Evolutionary conservation across 192 early-diverging fungal species (phyloP), one percentile per base, ranked within the genome.

Genomic region (Entomortierella parvispora): DNA sequence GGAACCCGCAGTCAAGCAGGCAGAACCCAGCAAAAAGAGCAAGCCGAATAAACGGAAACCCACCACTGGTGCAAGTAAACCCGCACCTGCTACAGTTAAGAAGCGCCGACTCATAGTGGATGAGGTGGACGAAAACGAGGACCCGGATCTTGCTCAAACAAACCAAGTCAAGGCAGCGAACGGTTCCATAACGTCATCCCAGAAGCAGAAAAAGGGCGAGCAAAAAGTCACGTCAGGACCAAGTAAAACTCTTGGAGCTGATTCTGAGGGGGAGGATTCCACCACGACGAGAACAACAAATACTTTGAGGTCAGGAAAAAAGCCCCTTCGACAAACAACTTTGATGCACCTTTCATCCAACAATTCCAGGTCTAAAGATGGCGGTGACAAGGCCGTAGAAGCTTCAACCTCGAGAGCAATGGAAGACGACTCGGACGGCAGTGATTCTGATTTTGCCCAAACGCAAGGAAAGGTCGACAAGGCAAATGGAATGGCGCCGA

Each of bases 61-160:
- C 32, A 29, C 15, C 49, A 20, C 25, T 18, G 54, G 20, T n/a
- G 7, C 18, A 55, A 51, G 51, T 14, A 59, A 62, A 32, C 9
- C 46, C 11, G 23, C 26, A 1, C 18, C 11, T 10, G 33, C 4
- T 7, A 23, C 26, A 2, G 31, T 17, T 11, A 77, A 77, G 48
- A 45, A 50, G 20, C 34, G 72, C 25, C 58, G 72, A 0, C 45
- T 77, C n/a, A 77, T 77, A n/a, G 43, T 61, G 17, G 72, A 77
- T n/a, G 72, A 77, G 34, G 44, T 18, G 20, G 65, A 77, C 28
- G 72, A 77, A 22, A 77, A 77, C 17, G 72, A 77, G 22, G 65
- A 68, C 26, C 72, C 72, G 33, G 50, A 23, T 1, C 51, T 33
- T 0, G n/a, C 22, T 31, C 50, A 45, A 55, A 18, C 43, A 17